Base-by-base conservation (phyloP, 2,329 filamentous ascomycete genomes). In the Talaromyces funiculosus region DNA sequence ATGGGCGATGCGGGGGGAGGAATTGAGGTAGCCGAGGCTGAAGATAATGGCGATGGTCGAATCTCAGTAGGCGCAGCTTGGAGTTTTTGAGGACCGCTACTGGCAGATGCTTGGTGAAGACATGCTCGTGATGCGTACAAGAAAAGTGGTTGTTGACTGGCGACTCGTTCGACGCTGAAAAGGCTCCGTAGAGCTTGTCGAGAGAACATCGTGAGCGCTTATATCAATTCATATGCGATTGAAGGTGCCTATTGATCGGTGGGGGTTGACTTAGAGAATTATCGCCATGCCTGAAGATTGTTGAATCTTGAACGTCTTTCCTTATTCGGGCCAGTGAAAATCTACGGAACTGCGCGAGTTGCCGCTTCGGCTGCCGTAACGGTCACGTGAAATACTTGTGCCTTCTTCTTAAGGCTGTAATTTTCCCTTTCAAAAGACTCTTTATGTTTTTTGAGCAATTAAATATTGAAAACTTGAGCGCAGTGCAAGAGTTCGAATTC, bases 41-140 rank as follows among this genome's bases (percentile, higher is more conserved):
- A 61, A 62, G 53, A 63, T 63, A 45, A 53, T 53, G 49, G 12
- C 3, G 12, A 18, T 33, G 53, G 29, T 64, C 61, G 73, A 62
- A 65, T 69, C 62, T 67, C 66, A 26, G 61, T 66, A n/a, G 68
- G 65, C 20, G 70, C 68, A 31, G 65, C 65, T 59, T 71, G 69
- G 63, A 71, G 70, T 62, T 70, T 61, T 31, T 58, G 60, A 35
- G 59, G 9, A 4, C 54, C 66, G 56, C 63, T 64, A 57, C 65
- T 64, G 58, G 66, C 67, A 22, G 73, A 68, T 57, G 71, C 69
- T 67, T 77, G 73, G 64, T 78, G 76, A 26, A 80, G 72, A 63
- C 70, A 73, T 67, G 75, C 75, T 68, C 76, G 75, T 69, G 72
- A 67, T 65, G 65, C 67, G 65, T 61, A 40, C 58, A 66, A 43